Evolutionary conservation across 768 basidiomycete genomes (phyloP).

Genomic region (Rhizopogon roseolus): DNA sequence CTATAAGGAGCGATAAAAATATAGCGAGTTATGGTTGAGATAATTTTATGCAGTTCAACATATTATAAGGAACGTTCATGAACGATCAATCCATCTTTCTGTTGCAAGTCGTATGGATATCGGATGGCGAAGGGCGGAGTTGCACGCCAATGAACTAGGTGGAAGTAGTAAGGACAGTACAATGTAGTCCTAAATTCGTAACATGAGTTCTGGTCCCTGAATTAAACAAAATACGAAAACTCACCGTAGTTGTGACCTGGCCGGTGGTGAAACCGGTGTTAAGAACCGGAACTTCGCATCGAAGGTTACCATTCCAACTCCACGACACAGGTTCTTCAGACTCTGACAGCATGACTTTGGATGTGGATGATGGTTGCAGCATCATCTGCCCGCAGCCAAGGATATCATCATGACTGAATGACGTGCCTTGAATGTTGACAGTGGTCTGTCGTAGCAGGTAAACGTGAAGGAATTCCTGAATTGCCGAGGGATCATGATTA

Average conservation of each 20-base stretch:
- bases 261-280: conserved; percentile 48
- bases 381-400: conserved; percentile 46
- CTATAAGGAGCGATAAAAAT: neutral
- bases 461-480: conserved; percentile 36
- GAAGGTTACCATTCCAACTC: conserved; percentile 62
- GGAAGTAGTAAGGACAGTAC: conserved; percentile 41
- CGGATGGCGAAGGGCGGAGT: conserved; percentile 36
- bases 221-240: conserved; percentile 2
- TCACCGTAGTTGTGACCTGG: conserved; percentile 47
- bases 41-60: neutral
- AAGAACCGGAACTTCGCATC: conserved; percentile 31
- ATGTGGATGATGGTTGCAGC: conserved; percentile 33
- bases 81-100: conserved; percentile 41
- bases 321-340: conserved; percentile 30
- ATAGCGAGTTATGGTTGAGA: neutral
- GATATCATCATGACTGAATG: conserved; percentile 19
- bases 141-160: conserved; percentile 26
- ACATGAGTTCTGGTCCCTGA: neutral
- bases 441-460: conserved; percentile 52
- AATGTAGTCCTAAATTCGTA: conserved; percentile 50
- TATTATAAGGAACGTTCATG: conserved; percentile 8
- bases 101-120: conserved; percentile 62
- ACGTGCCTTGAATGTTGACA: conserved; percentile 25
- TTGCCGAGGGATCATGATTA: conserved; percentile 10
- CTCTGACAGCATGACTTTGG: conserved; percentile 15